Conservation (phyloP, 768 basidiomycete genomes). For the Amanita polypyramis region DNA sequence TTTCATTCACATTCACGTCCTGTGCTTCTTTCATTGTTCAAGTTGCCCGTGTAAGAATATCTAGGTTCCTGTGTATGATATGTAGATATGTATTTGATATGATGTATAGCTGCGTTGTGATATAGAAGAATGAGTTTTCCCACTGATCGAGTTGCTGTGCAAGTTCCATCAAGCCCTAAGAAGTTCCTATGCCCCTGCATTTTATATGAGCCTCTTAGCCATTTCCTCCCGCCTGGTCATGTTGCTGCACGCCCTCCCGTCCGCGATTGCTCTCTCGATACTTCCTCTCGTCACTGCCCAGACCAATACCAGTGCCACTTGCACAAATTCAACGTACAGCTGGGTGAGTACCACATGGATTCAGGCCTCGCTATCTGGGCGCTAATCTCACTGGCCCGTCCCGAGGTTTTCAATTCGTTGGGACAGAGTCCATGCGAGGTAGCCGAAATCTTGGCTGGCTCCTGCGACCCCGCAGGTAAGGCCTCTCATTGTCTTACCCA, state of each 20-base stretch:
- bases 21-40: too few species aligned
- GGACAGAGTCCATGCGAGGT: constrained; percentile 4
- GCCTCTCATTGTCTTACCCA: background rate
- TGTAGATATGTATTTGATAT: too few species aligned
- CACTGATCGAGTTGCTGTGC: background rate
- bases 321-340: background rate
- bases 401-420: background rate
- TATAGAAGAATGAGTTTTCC: too few species aligned
- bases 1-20: too few species aligned
- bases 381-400: too few species aligned
- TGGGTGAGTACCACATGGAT: background rate
- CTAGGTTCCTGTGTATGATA: too few species aligned
- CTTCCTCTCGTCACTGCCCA: background rate
- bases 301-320: background rate
- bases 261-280: background rate
- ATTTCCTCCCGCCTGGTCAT: background rate
- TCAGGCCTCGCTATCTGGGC: background rate
- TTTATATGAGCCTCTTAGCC: background rate
- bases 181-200: background rate
- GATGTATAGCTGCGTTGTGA: too few species aligned
- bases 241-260: background rate
- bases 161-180: background rate
- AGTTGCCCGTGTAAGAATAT: too few species aligned
- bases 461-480: background rate
- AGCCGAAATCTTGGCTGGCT: background rate